Evolutionary conservation across 805 yeast species (phyloP).

Genomic region (Wickerhamomyces pijperi): DNA sequence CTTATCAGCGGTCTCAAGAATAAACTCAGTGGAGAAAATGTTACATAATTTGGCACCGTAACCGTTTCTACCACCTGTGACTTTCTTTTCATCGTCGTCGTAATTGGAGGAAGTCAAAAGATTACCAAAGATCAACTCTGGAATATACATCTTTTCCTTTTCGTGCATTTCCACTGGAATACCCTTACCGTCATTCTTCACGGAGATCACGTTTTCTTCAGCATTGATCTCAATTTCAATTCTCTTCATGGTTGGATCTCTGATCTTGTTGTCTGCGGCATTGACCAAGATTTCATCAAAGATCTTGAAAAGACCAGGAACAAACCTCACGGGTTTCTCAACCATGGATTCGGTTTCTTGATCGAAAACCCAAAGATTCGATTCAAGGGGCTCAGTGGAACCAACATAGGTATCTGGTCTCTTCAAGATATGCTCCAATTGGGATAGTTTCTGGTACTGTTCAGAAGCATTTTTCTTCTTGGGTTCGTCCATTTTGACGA

Average conservation of each 20-base stretch:
- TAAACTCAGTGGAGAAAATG: slow-evolving; percentile 82
- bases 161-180: slow-evolving; percentile 90
- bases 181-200: slow-evolving; percentile 89
- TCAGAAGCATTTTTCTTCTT: slow-evolving; percentile 43
- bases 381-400: slow-evolving; percentile 72
- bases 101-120: slow-evolving; percentile 90
- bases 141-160: slow-evolving; percentile 87
- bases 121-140: slow-evolving; percentile 93
- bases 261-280: slow-evolving; percentile 96
- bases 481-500: background rate
- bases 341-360: slow-evolving; percentile 50
- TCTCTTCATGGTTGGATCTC: slow-evolving; percentile 84
- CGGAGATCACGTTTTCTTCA: slow-evolving; percentile 63
- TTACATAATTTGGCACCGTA: slow-evolving; percentile 97
- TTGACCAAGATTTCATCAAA: slow-evolving; percentile 95
- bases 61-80: slow-evolving; percentile 97
- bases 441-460: slow-evolving; percentile 88
- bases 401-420: slow-evolving; percentile 98
- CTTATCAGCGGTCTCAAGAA: slow-evolving; percentile 81
- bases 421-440: slow-evolving; percentile 88
- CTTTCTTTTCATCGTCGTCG: slow-evolving; percentile 90
- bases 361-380: slow-evolving; percentile 80
- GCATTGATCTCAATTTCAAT: slow-evolving; percentile 75
- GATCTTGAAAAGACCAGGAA: slow-evolving; percentile 92
- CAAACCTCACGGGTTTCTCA: slow-evolving; percentile 57